phyloP scores from a whole-genome alignment of 1,284 basidiomycete species.

The Crucibulum cyathiforme region DNA sequence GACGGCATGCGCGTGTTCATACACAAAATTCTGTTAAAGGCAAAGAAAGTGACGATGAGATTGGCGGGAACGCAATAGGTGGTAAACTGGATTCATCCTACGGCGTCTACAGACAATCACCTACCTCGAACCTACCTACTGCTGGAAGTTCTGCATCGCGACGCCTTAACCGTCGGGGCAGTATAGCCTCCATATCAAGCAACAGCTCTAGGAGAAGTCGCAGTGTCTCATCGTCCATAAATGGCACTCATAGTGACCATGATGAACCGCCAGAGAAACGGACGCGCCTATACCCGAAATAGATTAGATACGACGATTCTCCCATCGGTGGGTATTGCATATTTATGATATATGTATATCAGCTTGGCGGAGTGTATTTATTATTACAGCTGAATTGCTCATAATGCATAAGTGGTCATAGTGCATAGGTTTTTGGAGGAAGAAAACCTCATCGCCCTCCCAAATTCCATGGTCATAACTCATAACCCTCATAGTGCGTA shows the following conservation, averaged over 20 bases:
- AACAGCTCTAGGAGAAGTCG: conserved; percentile 43
- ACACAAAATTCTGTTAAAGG: conserved; percentile 43
- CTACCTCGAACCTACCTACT: conserved; percentile 8
- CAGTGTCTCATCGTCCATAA: conserved; percentile 40
- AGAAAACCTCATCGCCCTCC: too few relatives aligned
- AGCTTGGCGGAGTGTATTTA: too few relatives aligned
- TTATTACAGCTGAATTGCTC: too few relatives aligned
- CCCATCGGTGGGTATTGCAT: too few relatives aligned
- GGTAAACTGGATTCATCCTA: background rate
- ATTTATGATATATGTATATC: too few relatives aligned
- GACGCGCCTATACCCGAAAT: conserved; percentile 28
- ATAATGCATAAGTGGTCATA: too few relatives aligned
- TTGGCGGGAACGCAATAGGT: background rate
- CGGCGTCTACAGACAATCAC: background rate
- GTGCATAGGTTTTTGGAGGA: too few relatives aligned
- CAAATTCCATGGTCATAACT: too few relatives aligned
- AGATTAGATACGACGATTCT: background rate
- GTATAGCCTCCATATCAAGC: conserved; percentile 47
- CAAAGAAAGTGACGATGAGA: conserved; percentile 51
- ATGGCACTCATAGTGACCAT: conserved; percentile 26
- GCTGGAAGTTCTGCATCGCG: conserved; percentile 8
- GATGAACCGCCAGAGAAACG: conserved; percentile 38
- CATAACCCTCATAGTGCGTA: too few relatives aligned
- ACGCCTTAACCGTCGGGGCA: conserved; percentile 40
- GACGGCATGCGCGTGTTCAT: conserved; percentile 79